These are phyloP conservation scores for Raffaelea albimanens DNA, from an alignment of 2,329 filamentous ascomycete genomes.

Conservation along the genomic window DNA sequence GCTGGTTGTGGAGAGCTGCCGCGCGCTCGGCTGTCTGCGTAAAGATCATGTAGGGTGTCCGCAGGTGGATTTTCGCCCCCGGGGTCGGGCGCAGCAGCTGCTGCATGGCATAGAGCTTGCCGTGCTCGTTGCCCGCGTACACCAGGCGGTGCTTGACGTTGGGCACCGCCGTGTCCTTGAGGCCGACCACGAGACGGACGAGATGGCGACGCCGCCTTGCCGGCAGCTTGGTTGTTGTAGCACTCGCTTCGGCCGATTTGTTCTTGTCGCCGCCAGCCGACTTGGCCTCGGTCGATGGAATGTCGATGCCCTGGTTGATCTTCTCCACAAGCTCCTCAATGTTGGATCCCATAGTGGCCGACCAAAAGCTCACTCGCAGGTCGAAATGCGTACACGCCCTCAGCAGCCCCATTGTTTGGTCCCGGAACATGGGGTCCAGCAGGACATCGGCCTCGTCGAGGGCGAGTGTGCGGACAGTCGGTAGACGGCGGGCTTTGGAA, in stretches of 20 bases:
- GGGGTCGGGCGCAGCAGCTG: conserved; percentile 60
- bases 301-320: conserved; percentile 18
- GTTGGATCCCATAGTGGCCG: conserved; percentile 91
- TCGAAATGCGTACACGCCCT: conserved; percentile 59
- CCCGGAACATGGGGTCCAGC: conserved; percentile 79
- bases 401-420: conserved; percentile 83
- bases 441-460: conserved; percentile 95
- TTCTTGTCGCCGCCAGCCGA: not conserved
- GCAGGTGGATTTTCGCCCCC: conserved; percentile 35
- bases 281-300: no score
- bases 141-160: conserved; percentile 83
- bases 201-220: conserved; percentile 34
- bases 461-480: conserved; percentile 63
- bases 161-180: conserved; percentile 92
- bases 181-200: conserved; percentile 80
- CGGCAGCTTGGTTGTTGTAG: no score
- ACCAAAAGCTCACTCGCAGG: conserved; percentile 81
- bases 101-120: conserved; percentile 83
- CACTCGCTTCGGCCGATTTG: no score
- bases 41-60: conserved; percentile 89
- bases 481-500: conserved; percentile 31
- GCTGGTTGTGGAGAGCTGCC: conserved; percentile 75
- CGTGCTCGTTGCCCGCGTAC: conserved; percentile 87
- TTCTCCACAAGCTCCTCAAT: conserved; percentile 70
- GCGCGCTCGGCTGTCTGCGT: conserved; percentile 93